phyloP scores from a whole-genome alignment of 148 eudicot genomes.

The Amaranthus palmeri region DNA sequence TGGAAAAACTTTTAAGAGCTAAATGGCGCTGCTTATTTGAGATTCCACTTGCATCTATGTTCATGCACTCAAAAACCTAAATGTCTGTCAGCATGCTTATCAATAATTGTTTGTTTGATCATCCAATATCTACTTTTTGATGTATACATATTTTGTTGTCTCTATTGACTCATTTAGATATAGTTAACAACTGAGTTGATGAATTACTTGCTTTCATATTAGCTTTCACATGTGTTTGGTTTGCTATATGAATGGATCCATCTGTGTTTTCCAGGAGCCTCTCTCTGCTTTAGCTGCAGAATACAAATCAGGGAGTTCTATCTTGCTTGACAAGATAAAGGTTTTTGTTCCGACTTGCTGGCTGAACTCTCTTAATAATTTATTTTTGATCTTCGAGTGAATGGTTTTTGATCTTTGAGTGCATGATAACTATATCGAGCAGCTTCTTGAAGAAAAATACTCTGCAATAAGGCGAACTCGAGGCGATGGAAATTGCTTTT shows the following conservation, averaged over 20 bases:
- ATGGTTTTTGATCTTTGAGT: not conserved
- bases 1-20: no score
- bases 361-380: not conserved
- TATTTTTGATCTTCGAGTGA: not conserved
- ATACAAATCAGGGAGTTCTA: constrained; percentile 79
- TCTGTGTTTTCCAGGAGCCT: constrained; percentile 57
- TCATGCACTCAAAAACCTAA: not conserved
- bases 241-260: not conserved
- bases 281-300: constrained; percentile 71
- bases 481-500: constrained; percentile 99
- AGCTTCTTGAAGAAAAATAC: constrained; percentile 68
- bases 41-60: not conserved
- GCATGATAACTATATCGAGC: constrained; percentile 12
- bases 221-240: not conserved
- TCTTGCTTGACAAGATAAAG: constrained; percentile 85
- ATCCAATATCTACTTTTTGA: not conserved
- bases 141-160: not conserved
- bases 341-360: constrained; percentile 24
- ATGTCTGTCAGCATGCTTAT: not conserved
- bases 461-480: constrained; percentile 76
- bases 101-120: not conserved
- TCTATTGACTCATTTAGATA: not conserved
- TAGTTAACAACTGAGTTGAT: not conserved
- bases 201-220: not conserved
- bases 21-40: not conserved